Base-by-base conservation (phyloP, 192 early-diverging fungal genomes). In the Umbelopsis ramanniana region DNA sequence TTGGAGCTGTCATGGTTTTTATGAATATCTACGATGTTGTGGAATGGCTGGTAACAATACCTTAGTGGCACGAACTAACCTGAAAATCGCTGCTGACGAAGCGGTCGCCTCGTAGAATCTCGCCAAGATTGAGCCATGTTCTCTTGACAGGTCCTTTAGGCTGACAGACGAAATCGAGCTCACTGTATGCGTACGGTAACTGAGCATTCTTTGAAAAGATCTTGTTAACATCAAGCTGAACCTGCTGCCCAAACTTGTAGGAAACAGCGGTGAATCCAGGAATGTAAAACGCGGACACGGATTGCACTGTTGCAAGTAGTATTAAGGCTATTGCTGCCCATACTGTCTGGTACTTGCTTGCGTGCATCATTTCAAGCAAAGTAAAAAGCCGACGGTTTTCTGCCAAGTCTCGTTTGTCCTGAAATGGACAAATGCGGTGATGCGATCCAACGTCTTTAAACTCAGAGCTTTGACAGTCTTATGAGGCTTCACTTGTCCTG, bases 31-130 rank as follows among this genome's bases (percentile, higher is more conserved):
- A 37, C 7, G 33, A 17, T 0, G 11, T 40, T 69, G 12, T 40
- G 43, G 46, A 8, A 2, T 19, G 6, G n/a, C 17, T 53, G 66
- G 19, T 74, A 9, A 46, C 6, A 22, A 10, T 21, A 2, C 46
- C 7, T 17, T 45, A 40, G 11, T 43, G 6, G 3, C 11, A 6
- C 4, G 57, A 37, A 74, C 40, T 46, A 74, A 81, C 77, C 77
- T 79, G 68, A 45, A 87, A 89, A 67, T 87, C 85, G 9, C 87
- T 88, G 26, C 79, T 83, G 3, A 83, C 85, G 24, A 90, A 89
- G 9, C 90, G 83, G 71, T 91, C 90, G 10, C 90, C 90, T 10
- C 90, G 82, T 55, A 91, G 70, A 9, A 90, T 88, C 54, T 91
- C 90, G 63, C 90, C 90, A 43, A 89, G 80, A 82, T 83, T 82